These are phyloP conservation scores for Carallia brachiata DNA, from an alignment of 345 rosid species.

Conservation along the genomic window DNA sequence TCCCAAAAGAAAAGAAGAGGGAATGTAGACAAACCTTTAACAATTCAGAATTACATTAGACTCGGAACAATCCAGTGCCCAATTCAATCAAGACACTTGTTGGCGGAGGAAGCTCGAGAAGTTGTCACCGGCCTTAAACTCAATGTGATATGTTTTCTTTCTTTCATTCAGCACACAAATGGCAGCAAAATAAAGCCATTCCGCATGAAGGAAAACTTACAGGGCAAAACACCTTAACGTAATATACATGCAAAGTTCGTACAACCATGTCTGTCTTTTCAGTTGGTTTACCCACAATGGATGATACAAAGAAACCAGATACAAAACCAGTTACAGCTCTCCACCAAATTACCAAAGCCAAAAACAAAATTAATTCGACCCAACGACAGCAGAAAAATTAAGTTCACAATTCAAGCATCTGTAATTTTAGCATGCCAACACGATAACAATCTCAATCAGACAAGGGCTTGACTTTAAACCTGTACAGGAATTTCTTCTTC, in stretches of 20 bases:
- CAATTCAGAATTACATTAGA: too few relatives aligned
- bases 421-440: neutral
- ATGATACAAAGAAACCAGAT: slow-evolving; percentile 15
- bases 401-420: slow-evolving; percentile 5
- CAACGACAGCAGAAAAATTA: slow-evolving; percentile 18
- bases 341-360: slow-evolving; percentile 10
- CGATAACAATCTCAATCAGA: slow-evolving; percentile 22
- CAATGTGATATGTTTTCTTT: too few relatives aligned
- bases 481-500: slow-evolving; percentile 89
- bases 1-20: too few relatives aligned
- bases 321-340: slow-evolving; percentile 10
- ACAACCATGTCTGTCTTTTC: slow-evolving; percentile 4
- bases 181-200: slow-evolving; percentile 15
- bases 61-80: too few relatives aligned
- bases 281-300: slow-evolving; percentile 14
- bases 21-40: too few relatives aligned
- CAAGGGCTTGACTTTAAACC: slow-evolving; percentile 72
- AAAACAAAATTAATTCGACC: slow-evolving; percentile 10
- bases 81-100: too few relatives aligned
- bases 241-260: neutral
- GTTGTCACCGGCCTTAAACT: too few relatives aligned
- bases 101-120: too few relatives aligned
- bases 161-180: neutral
- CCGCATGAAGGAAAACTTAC: slow-evolving; percentile 9
- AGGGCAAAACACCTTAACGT: slow-evolving; percentile 13